Conservation (phyloP, 306 rosid genomes). For the Cucurbita maxima region DNA sequence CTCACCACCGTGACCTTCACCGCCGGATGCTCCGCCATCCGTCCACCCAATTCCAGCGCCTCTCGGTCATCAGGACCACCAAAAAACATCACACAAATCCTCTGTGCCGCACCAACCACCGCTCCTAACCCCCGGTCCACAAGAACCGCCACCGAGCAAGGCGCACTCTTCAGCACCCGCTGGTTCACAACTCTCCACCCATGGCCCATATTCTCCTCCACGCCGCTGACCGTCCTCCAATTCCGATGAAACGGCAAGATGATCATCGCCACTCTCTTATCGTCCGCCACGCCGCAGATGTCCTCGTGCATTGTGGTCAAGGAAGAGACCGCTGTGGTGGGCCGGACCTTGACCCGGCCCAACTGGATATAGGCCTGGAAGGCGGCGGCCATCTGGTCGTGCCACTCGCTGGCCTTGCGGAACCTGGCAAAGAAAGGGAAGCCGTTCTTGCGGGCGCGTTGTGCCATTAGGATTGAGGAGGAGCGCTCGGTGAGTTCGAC, state of each 20-base stretch:
- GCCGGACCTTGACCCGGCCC: slow-evolving; percentile 42
- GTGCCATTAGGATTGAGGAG: slow-evolving; percentile 60
- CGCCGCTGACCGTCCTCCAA: slow-evolving; percentile 25
- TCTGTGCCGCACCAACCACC: neutral
- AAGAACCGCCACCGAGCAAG: slow-evolving; percentile 58
- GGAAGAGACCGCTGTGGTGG: slow-evolving; percentile 55
- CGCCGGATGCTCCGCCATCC: slow-evolving; percentile 56
- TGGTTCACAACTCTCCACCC: slow-evolving; percentile 67
- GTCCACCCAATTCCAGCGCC: slow-evolving; percentile 44
- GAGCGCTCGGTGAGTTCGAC: slow-evolving; percentile 73
- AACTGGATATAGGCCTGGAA: slow-evolving; percentile 47
- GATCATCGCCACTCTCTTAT: slow-evolving; percentile 52
- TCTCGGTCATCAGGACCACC: slow-evolving; percentile 87
- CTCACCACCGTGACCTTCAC: slow-evolving; percentile 27
- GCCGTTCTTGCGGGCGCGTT: slow-evolving; percentile 45
- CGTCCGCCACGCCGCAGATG: slow-evolving; percentile 62
- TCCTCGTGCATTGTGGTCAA: slow-evolving; percentile 68
- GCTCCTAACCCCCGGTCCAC: slow-evolving; percentile 54
- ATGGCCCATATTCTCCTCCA: slow-evolving; percentile 36
- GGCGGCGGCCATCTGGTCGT: slow-evolving; percentile 31
- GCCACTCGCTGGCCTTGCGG: slow-evolving; percentile 23
- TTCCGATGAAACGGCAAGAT: slow-evolving; percentile 55
- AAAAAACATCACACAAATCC: slow-evolving; percentile 42
- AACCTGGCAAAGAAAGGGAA: slow-evolving; percentile 48
- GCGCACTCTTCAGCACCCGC: slow-evolving; percentile 47